Evolutionary conservation across 805 yeast species (phyloP).

Genomic region (Candida coquimbonensis): DNA sequence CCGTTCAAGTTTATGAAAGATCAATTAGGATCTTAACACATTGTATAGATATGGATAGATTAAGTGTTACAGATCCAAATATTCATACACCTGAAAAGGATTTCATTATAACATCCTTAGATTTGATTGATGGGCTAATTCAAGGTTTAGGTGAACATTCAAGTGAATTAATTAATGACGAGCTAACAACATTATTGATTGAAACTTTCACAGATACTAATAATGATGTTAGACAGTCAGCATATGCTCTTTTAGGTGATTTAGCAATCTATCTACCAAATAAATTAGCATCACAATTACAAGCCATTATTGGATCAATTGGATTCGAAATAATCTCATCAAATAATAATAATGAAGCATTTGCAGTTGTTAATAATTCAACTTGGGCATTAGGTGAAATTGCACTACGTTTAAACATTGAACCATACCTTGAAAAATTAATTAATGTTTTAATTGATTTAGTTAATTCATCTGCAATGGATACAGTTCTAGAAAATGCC

Average conservation of each 20-base stretch:
- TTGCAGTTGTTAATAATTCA: conserved; percentile 78
- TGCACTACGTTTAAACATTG: conserved; percentile 48
- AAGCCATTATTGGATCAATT: conserved; percentile 54
- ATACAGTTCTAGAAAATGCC: conserved; percentile 73
- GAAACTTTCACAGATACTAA: conserved; percentile 67
- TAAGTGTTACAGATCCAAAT: conserved; percentile 57
- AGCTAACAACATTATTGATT: conserved; percentile 55
- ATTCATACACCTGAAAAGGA: conserved; percentile 81
- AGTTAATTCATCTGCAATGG: conserved; percentile 49
- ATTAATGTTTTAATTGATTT: conserved; percentile 52
- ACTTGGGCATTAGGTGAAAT: conserved; percentile 93
- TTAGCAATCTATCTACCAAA: conserved; percentile 52
- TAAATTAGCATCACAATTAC: conserved; percentile 32
- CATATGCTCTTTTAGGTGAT: conserved; percentile 88
- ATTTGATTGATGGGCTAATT: conserved; percentile 84
- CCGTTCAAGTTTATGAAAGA: conserved; percentile 76
- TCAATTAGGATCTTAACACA: conserved; percentile 62
- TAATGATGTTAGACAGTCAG: conserved; percentile 89
- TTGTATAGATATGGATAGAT: conserved; percentile 60
- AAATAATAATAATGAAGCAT: conserved; percentile 36
- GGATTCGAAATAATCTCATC: conserved; percentile 55
- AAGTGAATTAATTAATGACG: conserved; percentile 43
- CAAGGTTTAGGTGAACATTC: conserved; percentile 76
- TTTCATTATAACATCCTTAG: conserved; percentile 82
- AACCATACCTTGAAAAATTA: conserved; percentile 47